Evolutionary conservation across 495 filamentous ascomycete species (phyloP).

Genomic region (Lepidopterella palustris): DNA sequence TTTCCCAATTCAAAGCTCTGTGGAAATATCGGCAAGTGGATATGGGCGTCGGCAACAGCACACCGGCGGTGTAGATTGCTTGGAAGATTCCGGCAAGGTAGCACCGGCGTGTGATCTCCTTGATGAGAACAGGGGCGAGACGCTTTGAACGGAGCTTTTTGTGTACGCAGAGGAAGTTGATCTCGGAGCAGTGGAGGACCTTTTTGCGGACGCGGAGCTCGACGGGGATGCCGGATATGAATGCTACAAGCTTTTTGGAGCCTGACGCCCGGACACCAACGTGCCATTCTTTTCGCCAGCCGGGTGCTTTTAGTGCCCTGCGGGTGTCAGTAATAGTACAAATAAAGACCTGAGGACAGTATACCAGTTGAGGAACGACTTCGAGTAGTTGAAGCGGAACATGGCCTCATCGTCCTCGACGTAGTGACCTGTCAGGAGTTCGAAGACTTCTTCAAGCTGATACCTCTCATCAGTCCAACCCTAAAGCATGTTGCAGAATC

Average conservation of each 20-base stretch:
- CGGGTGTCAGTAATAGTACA: slow-evolving; percentile 26
- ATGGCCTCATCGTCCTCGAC: slow-evolving; percentile 94
- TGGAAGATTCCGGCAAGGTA: slow-evolving; percentile 80
- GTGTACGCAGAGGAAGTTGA: slow-evolving; percentile 97
- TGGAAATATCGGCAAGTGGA: slow-evolving; percentile 93
- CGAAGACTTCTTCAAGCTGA: slow-evolving; percentile 71
- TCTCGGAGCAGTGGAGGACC: slow-evolving; percentile 71
- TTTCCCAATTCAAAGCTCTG: slow-evolving; percentile 86
- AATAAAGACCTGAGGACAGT: slow-evolving; percentile 19
- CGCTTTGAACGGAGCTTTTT: slow-evolving; percentile 94
- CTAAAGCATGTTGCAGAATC: slow-evolving; percentile 27
- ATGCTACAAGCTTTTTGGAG: slow-evolving; percentile 79
- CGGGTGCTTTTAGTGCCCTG: slow-evolving; percentile 88
- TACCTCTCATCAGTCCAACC: slow-evolving; percentile 1
- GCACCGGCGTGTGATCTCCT: slow-evolving; percentile 89
- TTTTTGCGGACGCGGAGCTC: slow-evolving; percentile 72
- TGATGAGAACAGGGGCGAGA: slow-evolving; percentile 86
- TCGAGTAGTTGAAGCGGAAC: slow-evolving; percentile 94
- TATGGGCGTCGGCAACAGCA: slow-evolving; percentile 82
- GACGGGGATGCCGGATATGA: slow-evolving; percentile 87
- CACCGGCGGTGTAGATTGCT: slow-evolving; percentile 89
- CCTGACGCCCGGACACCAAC: slow-evolving; percentile 77
- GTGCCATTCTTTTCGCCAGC: slow-evolving; percentile 95
- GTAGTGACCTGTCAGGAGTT: slow-evolving; percentile 84
- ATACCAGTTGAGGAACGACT: slow-evolving; percentile 81